Conservation (phyloP, 164 flowering plant genomes). For the Chloranthus sessilifolius region DNA sequence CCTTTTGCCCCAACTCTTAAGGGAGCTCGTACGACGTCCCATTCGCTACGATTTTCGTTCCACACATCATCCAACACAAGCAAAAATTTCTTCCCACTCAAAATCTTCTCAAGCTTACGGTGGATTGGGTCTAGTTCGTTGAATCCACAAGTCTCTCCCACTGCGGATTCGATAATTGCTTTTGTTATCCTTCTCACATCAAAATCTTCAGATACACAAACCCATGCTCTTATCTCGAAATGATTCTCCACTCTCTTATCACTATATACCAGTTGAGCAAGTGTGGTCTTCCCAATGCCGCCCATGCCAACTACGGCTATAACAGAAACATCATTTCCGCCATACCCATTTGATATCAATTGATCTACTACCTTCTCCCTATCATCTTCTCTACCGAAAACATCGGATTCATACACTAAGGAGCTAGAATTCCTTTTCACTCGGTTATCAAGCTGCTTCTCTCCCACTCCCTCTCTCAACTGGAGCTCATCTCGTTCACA, state of each 20-base stretch:
- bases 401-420: not conserved
- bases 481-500: not conserved
- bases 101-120: not conserved
- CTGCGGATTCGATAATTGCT: not conserved
- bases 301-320: conserved; percentile 12
- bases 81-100: not conserved
- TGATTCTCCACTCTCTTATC: not conserved
- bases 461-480: not conserved
- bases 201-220: conserved; percentile 7
- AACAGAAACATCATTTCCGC: not conserved
- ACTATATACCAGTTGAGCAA: conserved; percentile 3
- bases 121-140: not conserved
- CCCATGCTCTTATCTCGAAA: conserved; percentile 8
- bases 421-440: not conserved
- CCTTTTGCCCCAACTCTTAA: not conserved
- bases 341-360: not conserved
- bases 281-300: conserved; percentile 12
- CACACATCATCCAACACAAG: conserved; percentile 12
- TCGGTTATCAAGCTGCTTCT: not conserved
- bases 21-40: not conserved
- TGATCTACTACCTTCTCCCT: not conserved
- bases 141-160: not conserved
- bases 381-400: conserved; percentile 9
- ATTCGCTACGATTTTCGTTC: not conserved
- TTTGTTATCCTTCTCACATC: not conserved